These are phyloP conservation scores for Cystofilobasidium macerans DNA, from an alignment of 768 basidiomycete species.

Conservation along the genomic window DNA sequence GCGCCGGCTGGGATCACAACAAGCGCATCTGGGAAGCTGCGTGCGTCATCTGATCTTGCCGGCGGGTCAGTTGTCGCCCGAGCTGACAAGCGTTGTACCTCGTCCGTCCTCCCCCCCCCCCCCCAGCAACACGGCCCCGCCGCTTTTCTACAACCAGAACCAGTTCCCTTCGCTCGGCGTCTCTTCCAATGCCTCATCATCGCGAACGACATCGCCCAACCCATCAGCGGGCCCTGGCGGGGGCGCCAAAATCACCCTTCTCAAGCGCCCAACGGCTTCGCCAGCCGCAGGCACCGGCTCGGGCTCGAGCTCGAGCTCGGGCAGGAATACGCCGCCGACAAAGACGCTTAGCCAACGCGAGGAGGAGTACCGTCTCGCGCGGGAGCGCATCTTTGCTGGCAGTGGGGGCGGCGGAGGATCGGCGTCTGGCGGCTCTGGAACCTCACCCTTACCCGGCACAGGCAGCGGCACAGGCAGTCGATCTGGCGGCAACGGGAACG, in stretches of 20 bases:
- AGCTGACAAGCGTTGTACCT: not conserved
- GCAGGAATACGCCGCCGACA: not conserved
- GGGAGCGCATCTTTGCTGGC: slow-evolving; percentile 20
- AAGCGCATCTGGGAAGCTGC: slow-evolving; percentile 21
- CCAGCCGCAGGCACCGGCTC: not conserved
- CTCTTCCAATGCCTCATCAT: not conserved
- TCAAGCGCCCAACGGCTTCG: slow-evolving; percentile 9
- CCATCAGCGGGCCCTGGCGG: not conserved
- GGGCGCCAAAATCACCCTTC: slow-evolving; percentile 17
- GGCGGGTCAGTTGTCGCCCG: not conserved
- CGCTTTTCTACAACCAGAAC: slow-evolving; percentile 20
- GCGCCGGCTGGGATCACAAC: slow-evolving; percentile 16
- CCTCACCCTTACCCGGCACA: not conserved
- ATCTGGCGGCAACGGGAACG: not conserved
- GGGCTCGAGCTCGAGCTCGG: not conserved
- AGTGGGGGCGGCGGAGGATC: not conserved
- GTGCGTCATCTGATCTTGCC: slow-evolving; percentile 1
- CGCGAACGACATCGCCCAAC: not conserved
- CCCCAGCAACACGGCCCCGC: slow-evolving; percentile 16
- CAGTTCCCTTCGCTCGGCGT: slow-evolving; percentile 14
- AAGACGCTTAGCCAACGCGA: slow-evolving; percentile 14
- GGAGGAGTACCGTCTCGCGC: slow-evolving; percentile 14
- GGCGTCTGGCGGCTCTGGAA: not conserved
- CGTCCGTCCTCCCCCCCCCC: not conserved
- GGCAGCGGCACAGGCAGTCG: not conserved